phyloP scores from a whole-genome alignment of 257 asterid genomes.

The Salvia hispanica region DNA sequence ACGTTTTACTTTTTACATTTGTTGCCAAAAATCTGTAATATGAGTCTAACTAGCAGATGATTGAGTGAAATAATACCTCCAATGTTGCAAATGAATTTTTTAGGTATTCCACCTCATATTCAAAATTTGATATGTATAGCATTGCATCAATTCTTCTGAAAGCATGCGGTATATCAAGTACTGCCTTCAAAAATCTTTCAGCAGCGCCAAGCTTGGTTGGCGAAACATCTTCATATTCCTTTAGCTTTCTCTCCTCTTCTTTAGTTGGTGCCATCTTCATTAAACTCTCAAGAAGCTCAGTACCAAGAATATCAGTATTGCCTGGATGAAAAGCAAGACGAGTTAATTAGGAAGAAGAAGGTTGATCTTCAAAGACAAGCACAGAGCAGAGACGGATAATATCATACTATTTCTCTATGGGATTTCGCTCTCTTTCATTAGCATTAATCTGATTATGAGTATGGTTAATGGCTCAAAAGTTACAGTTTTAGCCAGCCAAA shows the following conservation, averaged over 20 bases:
- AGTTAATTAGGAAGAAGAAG: slow-evolving; percentile 5
- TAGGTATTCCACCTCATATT: slow-evolving; percentile 87
- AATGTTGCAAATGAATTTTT: slow-evolving; percentile 79
- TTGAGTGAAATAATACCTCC: slow-evolving; percentile 65
- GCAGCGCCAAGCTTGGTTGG: slow-evolving; percentile 92
- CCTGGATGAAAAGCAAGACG: slow-evolving; percentile 55
- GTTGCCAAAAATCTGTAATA: slow-evolving; percentile 10
- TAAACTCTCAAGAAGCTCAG: slow-evolving; percentile 93
- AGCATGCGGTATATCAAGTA: slow-evolving; percentile 87
- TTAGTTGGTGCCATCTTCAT: slow-evolving; percentile 96
- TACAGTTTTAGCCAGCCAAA: not conserved
- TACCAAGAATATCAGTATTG: slow-evolving; percentile 74
- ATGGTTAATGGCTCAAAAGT: not conserved
- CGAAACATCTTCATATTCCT: slow-evolving; percentile 72
- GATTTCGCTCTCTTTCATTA: slow-evolving; percentile 3
- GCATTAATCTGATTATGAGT: not conserved
- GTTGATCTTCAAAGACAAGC: slow-evolving; percentile 1
- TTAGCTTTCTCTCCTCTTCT: slow-evolving; percentile 91
- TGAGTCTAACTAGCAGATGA: slow-evolving; percentile 24
- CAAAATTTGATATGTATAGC: slow-evolving; percentile 86
- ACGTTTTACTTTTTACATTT: not conserved
- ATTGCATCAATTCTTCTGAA: slow-evolving; percentile 88
- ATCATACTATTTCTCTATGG: not conserved
- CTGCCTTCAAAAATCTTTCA: slow-evolving; percentile 83
- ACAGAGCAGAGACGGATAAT: not conserved